Conservation (phyloP, 2,329 filamentous ascomycete genomes). For the Didymosphaeria variabile region DNA sequence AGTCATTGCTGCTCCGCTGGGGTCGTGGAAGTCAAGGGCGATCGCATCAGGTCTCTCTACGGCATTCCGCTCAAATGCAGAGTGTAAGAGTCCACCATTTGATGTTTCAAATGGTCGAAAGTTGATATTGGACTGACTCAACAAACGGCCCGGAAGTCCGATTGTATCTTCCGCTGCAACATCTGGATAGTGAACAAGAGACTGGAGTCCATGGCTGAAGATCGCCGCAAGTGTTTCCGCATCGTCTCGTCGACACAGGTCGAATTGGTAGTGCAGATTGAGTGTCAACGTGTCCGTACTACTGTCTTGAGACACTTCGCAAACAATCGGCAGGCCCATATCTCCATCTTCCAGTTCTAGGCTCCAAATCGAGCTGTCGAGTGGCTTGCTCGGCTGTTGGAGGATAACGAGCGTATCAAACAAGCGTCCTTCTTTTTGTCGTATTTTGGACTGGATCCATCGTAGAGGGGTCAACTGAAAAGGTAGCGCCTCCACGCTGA, state of each 20-base stretch:
- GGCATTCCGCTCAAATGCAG: constrained; percentile 50
- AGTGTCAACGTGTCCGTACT: constrained; percentile 64
- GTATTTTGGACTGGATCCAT: constrained; percentile 68
- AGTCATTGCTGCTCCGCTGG: constrained; percentile 35
- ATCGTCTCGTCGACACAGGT: constrained; percentile 38
- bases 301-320: constrained; percentile 72
- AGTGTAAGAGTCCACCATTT: constrained; percentile 42
- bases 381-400: constrained; percentile 65
- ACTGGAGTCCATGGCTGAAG: constrained; percentile 37
- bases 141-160: constrained; percentile 30
- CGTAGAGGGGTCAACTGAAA: constrained; percentile 81
- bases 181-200: constrained; percentile 34
- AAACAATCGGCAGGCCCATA: constrained; percentile 81
- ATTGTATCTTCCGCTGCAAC: constrained; percentile 33
- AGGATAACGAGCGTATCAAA: constrained; percentile 86
- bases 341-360: constrained; percentile 62
- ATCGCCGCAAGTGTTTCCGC: constrained; percentile 38
- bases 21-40: constrained; percentile 52
- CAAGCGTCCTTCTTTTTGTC: constrained; percentile 61
- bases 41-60: constrained; percentile 33
- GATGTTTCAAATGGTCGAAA: constrained; percentile 18
- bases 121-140: constrained; percentile 36
- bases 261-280: constrained; percentile 65
- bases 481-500: constrained; percentile 69
- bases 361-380: constrained; percentile 62